Evolutionary conservation across 345 rosid species (phyloP).

Genomic region (Eucalyptus pauciflora): DNA sequence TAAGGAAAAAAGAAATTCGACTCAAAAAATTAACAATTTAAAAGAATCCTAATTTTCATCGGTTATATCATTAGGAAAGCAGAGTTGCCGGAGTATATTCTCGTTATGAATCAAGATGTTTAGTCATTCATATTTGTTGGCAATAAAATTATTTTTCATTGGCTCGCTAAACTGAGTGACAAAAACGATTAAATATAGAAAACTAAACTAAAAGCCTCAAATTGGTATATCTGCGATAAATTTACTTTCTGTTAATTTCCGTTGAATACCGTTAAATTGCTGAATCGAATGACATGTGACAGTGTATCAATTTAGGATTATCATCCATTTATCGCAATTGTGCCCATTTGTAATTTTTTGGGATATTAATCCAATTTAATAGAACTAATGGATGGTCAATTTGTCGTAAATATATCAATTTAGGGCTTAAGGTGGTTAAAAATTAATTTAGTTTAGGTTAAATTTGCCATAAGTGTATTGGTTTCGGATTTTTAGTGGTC

Average conservation of each 20-base stretch:
- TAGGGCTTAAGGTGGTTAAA: accelerated
- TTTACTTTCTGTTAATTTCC: accelerated
- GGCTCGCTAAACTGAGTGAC: not conserved
- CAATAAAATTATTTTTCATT: not conserved
- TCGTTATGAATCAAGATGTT: not conserved
- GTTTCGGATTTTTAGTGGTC: accelerated
- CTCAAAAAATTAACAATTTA: not conserved
- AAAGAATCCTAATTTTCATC: not conserved
- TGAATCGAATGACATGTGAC: accelerated
- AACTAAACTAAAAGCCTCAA: too few species aligned
- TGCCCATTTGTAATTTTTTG: too few species aligned
- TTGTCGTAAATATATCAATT: accelerated
- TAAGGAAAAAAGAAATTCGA: not conserved
- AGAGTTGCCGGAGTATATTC: not conserved
- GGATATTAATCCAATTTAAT: too few species aligned
- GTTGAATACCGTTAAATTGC: accelerated
- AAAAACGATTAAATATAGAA: not conserved
- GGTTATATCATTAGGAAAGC: not conserved
- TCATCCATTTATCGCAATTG: accelerated
- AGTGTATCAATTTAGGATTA: too few species aligned
- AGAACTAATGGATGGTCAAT: accelerated
- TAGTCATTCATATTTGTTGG: not conserved
- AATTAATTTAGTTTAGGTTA: too few species aligned
- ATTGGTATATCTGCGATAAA: accelerated
- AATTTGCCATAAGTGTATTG: too few species aligned